Conservation (phyloP, 2,329 filamentous ascomycete genomes). For the Xylariomycetidae sp. region DNA sequence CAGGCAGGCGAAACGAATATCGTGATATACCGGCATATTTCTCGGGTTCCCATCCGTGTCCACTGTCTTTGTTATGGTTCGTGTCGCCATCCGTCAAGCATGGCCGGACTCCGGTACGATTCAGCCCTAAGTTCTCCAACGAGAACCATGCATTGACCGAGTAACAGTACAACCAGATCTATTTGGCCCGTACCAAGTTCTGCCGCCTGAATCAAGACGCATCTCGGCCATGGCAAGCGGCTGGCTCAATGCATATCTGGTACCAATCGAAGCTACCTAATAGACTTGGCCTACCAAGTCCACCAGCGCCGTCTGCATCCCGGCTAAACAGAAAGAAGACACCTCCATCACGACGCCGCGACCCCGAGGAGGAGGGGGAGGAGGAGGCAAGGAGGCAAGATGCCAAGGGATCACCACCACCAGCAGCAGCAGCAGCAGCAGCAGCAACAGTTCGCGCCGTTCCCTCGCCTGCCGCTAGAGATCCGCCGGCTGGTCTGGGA, state of each 20-base stretch:
- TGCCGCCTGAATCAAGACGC: too few relatives aligned
- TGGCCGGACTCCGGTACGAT: too few relatives aligned
- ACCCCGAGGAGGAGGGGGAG: neutral
- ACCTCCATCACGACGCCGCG: neutral
- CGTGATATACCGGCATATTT: neutral
- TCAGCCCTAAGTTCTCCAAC: too few relatives aligned
- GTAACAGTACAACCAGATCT: too few relatives aligned
- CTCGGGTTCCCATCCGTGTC: neutral
- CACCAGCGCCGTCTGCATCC: neutral
- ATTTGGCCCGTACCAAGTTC: too few relatives aligned
- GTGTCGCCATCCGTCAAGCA: neutral
- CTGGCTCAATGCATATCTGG: neutral
- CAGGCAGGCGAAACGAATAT: too few relatives aligned
- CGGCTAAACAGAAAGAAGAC: neutral
- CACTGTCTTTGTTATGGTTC: neutral
- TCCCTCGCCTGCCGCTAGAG: conserved; percentile 21
- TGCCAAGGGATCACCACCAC: too few relatives aligned
- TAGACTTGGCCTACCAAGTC: neutral
- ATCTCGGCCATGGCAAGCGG: too few relatives aligned
- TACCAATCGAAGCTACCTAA: neutral
- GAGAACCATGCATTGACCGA: too few relatives aligned
- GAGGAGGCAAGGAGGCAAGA: conserved; percentile 4
- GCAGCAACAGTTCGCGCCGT: conserved; percentile 14
- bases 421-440: too few relatives aligned
- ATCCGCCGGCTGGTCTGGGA: conserved; percentile 22